Evolutionary conservation across 495 filamentous ascomycete genomes (phyloP).

Genomic region (Penicillium alfredii): DNA sequence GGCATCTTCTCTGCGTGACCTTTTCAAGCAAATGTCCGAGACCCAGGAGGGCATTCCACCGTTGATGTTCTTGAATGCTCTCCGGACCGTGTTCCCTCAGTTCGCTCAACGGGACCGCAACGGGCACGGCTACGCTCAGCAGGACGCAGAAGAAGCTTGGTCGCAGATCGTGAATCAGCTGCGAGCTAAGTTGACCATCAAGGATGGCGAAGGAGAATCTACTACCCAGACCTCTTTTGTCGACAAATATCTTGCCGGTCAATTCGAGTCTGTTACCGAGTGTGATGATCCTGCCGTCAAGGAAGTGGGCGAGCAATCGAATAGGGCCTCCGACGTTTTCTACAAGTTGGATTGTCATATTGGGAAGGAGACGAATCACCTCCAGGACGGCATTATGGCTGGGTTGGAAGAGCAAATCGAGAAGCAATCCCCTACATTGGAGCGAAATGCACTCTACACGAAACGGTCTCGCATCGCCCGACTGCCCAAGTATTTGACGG

Average conservation of each 20-base stretch:
- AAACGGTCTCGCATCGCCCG: slow-evolving; percentile 84
- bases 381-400: slow-evolving; percentile 76
- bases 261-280: slow-evolving; percentile 66
- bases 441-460: slow-evolving; percentile 74
- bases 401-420: slow-evolving; percentile 84
- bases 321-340: slow-evolving; percentile 64
- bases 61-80: slow-evolving; percentile 73
- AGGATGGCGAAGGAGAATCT: slow-evolving; percentile 42
- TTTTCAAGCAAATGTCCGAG: slow-evolving; percentile 90
- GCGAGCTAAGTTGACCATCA: slow-evolving; percentile 68
- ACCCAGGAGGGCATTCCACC: slow-evolving; percentile 88
- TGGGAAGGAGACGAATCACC: slow-evolving; percentile 73
- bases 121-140: slow-evolving; percentile 82
- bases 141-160: slow-evolving; percentile 98
- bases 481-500: slow-evolving; percentile 88
- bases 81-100: slow-evolving; percentile 82
- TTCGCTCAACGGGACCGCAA: slow-evolving; percentile 81
- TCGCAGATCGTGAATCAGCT: slow-evolving; percentile 90
- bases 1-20: slow-evolving; percentile 70
- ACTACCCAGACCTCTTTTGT: slow-evolving; percentile 63
- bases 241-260: slow-evolving; percentile 82
- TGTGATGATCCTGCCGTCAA: slow-evolving; percentile 77
- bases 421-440: slow-evolving; percentile 76
- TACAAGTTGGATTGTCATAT: slow-evolving; percentile 96
- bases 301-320: slow-evolving; percentile 68